These are phyloP conservation scores for Boletus smithii DNA, from an alignment of 1,284 basidiomycete genomes.

Conservation along the genomic window DNA sequence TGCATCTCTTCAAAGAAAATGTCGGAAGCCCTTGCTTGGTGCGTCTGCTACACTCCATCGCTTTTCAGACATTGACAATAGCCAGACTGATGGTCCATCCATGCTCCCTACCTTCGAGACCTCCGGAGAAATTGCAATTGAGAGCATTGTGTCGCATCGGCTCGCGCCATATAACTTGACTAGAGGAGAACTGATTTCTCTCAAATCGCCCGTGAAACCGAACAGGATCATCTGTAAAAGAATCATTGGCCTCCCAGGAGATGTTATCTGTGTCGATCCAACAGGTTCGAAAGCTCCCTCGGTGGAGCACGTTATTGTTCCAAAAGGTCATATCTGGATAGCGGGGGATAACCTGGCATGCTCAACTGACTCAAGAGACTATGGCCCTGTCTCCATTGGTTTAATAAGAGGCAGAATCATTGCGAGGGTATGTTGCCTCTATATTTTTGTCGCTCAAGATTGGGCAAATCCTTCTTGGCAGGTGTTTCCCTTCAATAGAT, in stretches of 20 bases:
- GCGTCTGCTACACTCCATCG: constrained; percentile 11
- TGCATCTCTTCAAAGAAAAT: constrained; percentile 60
- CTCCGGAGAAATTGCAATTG: constrained; percentile 58
- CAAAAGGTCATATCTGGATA: constrained; percentile 89
- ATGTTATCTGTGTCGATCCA: constrained; percentile 85
- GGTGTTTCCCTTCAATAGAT: constrained; percentile 52
- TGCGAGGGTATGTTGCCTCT: constrained; percentile 58
- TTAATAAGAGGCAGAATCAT: constrained; percentile 76
- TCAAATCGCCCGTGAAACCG: constrained; percentile 74
- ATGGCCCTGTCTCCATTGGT: constrained; percentile 88
- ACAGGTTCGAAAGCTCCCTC: constrained; percentile 58
- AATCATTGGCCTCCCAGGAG: constrained; percentile 87
- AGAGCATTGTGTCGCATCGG: constrained; percentile 56
- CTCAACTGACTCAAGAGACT: constrained; percentile 85
- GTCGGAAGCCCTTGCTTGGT: constrained; percentile 56
- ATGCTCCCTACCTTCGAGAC: constrained; percentile 82
- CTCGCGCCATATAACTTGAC: constrained; percentile 51
- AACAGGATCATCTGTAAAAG: constrained; percentile 82
- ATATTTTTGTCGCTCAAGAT: neutral
- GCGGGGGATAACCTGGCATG: constrained; percentile 84
- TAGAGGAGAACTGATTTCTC: constrained; percentile 82
- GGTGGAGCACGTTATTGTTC: constrained; percentile 70
- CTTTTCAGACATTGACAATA: neutral
- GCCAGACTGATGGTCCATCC: constrained; percentile 69
- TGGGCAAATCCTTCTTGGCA: constrained; percentile 25